Evolutionary conservation across 140 eudicot species (phyloP).

Genomic region (Flaveria floridana): DNA sequence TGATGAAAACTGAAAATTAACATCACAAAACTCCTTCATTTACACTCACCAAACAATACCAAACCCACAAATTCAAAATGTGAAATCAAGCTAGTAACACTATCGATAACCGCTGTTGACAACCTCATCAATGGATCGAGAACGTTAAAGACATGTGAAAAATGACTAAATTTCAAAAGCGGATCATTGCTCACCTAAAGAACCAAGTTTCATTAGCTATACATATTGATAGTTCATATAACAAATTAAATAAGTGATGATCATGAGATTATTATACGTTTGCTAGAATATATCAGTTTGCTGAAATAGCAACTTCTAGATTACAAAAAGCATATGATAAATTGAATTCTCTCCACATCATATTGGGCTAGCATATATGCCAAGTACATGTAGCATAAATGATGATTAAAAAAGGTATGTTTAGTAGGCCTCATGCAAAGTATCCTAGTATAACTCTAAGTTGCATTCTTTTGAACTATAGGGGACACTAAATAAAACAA

Average conservation of each 20-base stretch:
- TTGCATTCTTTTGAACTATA: slow-evolving; percentile 7
- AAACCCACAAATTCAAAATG: not conserved
- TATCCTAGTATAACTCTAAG: slow-evolving; percentile 13
- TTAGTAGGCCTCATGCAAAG: slow-evolving; percentile 23
- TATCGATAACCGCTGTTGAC: not conserved
- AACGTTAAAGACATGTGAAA: not conserved
- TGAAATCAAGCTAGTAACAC: not conserved
- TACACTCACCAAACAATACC: not conserved
- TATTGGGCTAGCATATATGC: not conserved
- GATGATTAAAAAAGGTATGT: slow-evolving; percentile 12
- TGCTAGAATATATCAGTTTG: too few relatives aligned
- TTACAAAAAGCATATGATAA: not conserved
- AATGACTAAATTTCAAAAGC: too few relatives aligned
- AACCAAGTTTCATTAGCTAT: too few relatives aligned
- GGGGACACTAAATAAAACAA: slow-evolving; percentile 18
- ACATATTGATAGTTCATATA: not conserved
- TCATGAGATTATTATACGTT: too few relatives aligned
- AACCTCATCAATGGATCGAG: not conserved
- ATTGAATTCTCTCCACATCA: not conserved
- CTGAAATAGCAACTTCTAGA: not conserved
- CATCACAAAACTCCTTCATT: too few relatives aligned
- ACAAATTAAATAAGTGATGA: too few relatives aligned
- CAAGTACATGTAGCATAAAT: slow-evolving; percentile 28
- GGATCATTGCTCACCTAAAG: not conserved
- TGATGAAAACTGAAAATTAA: not conserved